Base-by-base conservation (phyloP, 345 rosid species). In the Corchorus olitorius region DNA sequence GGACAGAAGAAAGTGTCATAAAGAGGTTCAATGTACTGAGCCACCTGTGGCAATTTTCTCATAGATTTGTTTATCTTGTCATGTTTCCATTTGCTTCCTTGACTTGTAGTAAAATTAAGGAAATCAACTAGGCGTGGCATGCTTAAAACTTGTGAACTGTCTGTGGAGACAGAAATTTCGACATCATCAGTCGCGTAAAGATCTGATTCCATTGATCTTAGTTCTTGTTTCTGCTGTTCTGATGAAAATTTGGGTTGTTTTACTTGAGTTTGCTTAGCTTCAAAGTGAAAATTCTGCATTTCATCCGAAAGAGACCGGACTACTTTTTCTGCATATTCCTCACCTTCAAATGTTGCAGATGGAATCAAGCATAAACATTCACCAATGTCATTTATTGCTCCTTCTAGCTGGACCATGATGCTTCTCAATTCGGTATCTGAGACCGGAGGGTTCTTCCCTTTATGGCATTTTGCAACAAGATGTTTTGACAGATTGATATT, bases 1-100 rank as follows among this genome's bases (percentile, higher is more conserved):
- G 97, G 97, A 79, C 98, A 94, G 87, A 78, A 88, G 88, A 94
- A 94, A 53, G 91, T 75, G 61, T 86, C 87, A 74, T 94, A 94
- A 22, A 88, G 84, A 58, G 98, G 97, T 79, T 94, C 97, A 27
- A 86, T 80, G 66, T 83, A 79, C 74, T 87, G 87, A 82, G 88
- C 81, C 79, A 80, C 81, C 53, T 81, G 85, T 14, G 86, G 84
- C 79, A 84, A 79, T 80, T 81, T 80, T 73, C 78, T 46, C 60
- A 84, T 62, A 53, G 91, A 81, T 60, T 78, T 75, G 68, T 86
- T 84, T 11, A 62, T 76, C 55, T 7, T 75, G 43, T 76, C 79
- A 8, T 78, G 55, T 67, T 76, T 82, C 80, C 76, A 81, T 59
- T 81, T 90, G 83, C 81, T 81, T 73, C 83, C 75, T 35, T 50